Conservation (phyloP, 495 filamentous ascomycete species). For the Pyrenopolyporus hunteri region DNA sequence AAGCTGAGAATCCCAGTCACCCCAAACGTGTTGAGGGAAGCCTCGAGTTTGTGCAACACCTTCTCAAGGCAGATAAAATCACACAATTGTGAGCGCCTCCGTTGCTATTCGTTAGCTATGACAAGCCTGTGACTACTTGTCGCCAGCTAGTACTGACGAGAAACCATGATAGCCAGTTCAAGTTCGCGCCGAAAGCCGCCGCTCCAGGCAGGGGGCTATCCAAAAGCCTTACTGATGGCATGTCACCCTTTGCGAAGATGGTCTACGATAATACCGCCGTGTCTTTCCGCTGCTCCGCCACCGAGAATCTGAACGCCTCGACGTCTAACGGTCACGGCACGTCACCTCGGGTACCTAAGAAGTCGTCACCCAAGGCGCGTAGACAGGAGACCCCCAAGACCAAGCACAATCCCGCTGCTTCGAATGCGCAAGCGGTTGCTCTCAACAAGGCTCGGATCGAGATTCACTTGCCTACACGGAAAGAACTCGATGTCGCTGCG, state of each 20-base stretch:
- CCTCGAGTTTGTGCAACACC: slow-evolving; percentile 70
- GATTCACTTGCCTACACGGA: slow-evolving; percentile 38
- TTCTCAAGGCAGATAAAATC: slow-evolving; percentile 69
- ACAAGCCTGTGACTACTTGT: not conserved
- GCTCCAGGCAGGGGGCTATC: slow-evolving; percentile 17
- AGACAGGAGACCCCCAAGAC: slow-evolving; percentile 34
- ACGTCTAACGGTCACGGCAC: slow-evolving; percentile 25
- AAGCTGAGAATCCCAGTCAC: slow-evolving; percentile 47
- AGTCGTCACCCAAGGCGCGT: slow-evolving; percentile 31
- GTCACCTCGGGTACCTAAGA: slow-evolving; percentile 29
- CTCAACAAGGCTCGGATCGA: slow-evolving; percentile 42
- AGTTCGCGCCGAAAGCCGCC: slow-evolving; percentile 49
- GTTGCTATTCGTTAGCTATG: not conserved
- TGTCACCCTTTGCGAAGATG: slow-evolving; percentile 53
- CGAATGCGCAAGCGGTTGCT: slow-evolving; percentile 36
- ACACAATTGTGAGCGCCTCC: slow-evolving; percentile 69
- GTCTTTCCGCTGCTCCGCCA: slow-evolving; percentile 43
- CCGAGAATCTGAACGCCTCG: slow-evolving; percentile 36
- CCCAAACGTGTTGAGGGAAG: slow-evolving; percentile 54
- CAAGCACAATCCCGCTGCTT: slow-evolving; percentile 36
- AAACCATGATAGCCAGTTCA: slow-evolving; percentile 68
- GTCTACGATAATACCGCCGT: slow-evolving; percentile 50
- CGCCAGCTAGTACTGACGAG: slow-evolving; percentile 23
- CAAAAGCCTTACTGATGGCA: slow-evolving; percentile 40
- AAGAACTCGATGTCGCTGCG: slow-evolving; percentile 32